These are phyloP conservation scores for Trichoderma breve DNA, from an alignment of 2,329 filamentous ascomycete genomes.

Conservation along the genomic window DNA sequence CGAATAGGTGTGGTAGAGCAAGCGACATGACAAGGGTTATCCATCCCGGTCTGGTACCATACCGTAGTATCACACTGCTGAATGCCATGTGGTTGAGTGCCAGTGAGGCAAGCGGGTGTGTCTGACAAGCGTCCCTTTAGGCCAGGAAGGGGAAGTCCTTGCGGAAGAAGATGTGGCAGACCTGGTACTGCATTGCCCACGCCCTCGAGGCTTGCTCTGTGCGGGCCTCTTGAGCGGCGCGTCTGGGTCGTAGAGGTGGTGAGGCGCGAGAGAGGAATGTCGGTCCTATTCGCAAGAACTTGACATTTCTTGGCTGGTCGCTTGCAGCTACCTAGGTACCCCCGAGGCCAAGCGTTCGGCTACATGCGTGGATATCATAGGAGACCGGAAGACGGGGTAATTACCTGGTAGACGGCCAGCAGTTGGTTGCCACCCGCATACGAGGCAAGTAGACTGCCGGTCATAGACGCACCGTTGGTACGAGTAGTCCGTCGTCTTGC, in stretches of 20 bases:
- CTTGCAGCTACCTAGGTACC: neutral
- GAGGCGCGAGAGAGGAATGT: constrained; percentile 7
- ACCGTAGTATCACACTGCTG: neutral
- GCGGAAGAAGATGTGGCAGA: constrained; percentile 7
- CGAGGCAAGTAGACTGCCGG: neutral
- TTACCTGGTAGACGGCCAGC: neutral
- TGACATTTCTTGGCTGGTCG: neutral
- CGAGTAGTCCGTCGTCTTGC: neutral
- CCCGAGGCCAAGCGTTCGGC: neutral
- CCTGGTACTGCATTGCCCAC: neutral
- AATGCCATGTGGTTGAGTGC: constrained; percentile 19
- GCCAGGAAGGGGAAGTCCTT: constrained; percentile 19
- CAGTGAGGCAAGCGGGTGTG: constrained; percentile 11
- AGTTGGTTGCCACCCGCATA: neutral
- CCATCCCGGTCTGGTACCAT: constrained; percentile 5
- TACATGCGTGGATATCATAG: neutral
- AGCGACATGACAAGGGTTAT: constrained; percentile 8
- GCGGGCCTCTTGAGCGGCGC: neutral
- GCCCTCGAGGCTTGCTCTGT: neutral
- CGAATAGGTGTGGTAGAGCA: neutral
- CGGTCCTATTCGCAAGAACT: neutral
- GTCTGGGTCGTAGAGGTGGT: neutral
- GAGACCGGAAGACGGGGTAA: neutral
- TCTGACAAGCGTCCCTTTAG: constrained; percentile 11
- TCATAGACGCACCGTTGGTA: neutral